Evolutionary conservation across 768 basidiomycete genomes (phyloP), one percentile per base, ranked within the genome.

Genomic region (Cystobasidium onofrii): DNA sequence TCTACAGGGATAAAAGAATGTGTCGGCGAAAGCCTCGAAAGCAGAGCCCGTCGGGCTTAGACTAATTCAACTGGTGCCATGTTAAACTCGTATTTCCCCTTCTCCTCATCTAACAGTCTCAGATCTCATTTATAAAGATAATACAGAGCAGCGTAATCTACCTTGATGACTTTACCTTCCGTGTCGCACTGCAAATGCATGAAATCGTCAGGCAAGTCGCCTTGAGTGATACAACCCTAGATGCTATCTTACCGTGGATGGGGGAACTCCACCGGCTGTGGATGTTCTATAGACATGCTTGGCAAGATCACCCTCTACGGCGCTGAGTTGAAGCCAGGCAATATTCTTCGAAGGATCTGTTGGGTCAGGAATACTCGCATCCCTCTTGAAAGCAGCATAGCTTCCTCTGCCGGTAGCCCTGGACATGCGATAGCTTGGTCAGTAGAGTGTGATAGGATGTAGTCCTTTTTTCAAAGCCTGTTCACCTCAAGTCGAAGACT

Each of bases 251-350:
- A 70, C 66, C 77, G 84, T 82, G 27, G 84, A 76, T 36, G 87
- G 87, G 46, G 87, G 84, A 57, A 84, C 84, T 18, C 88, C 87
- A 17, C 83, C 84, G 4, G 81, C 77, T 20, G 86, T 88, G 75
- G 86, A 81, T 2, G 85, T 80, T 52, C 88, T 82, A 80, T 85
- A 88, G 1, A 88, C 80, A 71, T 82, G 77, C 36, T 80, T 82
- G 0, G 87, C 87, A 41, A 31, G 13, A 1, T 80, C 77, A 0
- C 87, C 88, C 31, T 82, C 62, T 2, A 86, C 80, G 29, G 75
- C 78, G n/a, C 80, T 82, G 25, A 89, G 78, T 75, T 83, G 80
- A 2, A 88, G 80, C 85, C 86, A 88, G 74, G 87, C 85, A 29
- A 89, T 82, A 76, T 88, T 84, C 25, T 23, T 33, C 39, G 79